Percentiles rank a stretch among this genome's conserved stretches.
phyloP scores from a whole-genome alignment of 1,139 yeast species.

The Suhomyces atakaporum region DNA sequence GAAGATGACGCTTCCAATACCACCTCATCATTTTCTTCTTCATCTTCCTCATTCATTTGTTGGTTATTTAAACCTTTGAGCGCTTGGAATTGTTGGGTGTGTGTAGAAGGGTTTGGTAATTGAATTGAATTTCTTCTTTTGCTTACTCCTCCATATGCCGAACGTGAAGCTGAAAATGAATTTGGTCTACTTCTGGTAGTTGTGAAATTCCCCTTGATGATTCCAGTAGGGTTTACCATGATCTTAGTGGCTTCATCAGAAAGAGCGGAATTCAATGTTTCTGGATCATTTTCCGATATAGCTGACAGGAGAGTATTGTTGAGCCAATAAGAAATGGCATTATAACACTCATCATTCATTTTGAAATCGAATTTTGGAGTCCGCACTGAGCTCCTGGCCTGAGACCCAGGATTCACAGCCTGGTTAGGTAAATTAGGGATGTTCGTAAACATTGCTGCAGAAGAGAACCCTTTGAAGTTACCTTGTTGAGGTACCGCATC shows the following conservation, averaged over 20 bases:
- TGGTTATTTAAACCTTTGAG: slow-evolving; percentile 4
- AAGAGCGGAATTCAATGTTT: slow-evolving; percentile 2
- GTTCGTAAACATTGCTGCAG: slow-evolving; percentile 2
- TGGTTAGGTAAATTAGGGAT: slow-evolving; percentile 18
- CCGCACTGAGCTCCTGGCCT: slow-evolving; percentile 2
- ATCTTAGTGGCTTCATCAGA: slow-evolving; percentile 15
- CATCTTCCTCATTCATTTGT: slow-evolving; percentile 11
- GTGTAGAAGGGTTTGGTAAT: slow-evolving; percentile 10
- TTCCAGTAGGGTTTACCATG: slow-evolving; percentile 17
- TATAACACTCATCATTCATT: slow-evolving; percentile 45
- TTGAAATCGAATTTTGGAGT: slow-evolving; percentile 30
- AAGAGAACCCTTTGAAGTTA: slow-evolving; percentile 1
- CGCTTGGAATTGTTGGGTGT: slow-evolving; percentile 6
- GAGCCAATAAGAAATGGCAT: slow-evolving; percentile 43
- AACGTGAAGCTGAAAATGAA: slow-evolving; percentile 16
- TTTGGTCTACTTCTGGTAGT: slow-evolving; percentile 9
- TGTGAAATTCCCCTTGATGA: slow-evolving; percentile 14
- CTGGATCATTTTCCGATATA: slow-evolving; percentile 5
- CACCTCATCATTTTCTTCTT: slow-evolving; percentile 8
- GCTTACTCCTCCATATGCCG: slow-evolving; percentile 11
- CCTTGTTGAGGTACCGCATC: slow-evolving; percentile 1
- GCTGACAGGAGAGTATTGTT: slow-evolving; percentile 19
- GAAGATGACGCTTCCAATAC: slow-evolving; percentile 3
- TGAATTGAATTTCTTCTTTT: slow-evolving; percentile 17
- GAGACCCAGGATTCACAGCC: slow-evolving; percentile 1